These are phyloP conservation scores for Bolboschoenoplectus hybrid DNA, from an alignment of 202 grass and related monocot genomes.

Conservation along the genomic window DNA sequence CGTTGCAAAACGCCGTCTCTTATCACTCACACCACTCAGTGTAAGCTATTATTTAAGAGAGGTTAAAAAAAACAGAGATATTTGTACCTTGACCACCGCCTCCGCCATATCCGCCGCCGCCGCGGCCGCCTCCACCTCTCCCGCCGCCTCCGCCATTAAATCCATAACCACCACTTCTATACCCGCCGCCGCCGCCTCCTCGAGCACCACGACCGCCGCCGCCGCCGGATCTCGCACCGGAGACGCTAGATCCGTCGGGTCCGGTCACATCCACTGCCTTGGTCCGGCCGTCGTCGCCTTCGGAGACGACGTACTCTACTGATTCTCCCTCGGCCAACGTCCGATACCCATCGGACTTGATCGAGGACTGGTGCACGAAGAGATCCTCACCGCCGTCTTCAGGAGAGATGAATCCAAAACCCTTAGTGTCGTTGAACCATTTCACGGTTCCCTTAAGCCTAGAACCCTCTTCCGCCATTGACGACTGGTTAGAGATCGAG, in stretches of 20 bases:
- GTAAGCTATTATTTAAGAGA: neutral
- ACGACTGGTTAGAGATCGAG: conserved; percentile 11
- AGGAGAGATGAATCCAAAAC: conserved; percentile 91
- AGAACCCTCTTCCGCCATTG: conserved; percentile 45
- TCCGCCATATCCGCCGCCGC: conserved; percentile 30
- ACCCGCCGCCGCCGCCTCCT: conserved; percentile 39
- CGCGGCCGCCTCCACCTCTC: conserved; percentile 22
- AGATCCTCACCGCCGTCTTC: conserved; percentile 90
- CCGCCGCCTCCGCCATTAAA: conserved; percentile 49
- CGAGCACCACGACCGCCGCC: conserved; percentile 47
- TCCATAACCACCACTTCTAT: conserved; percentile 50
- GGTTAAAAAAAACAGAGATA: neutral
- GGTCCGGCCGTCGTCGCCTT: conserved; percentile 82
- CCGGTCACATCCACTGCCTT: conserved; percentile 98
- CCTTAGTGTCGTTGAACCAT: conserved; percentile 98
- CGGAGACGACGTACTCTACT: conserved; percentile 65
- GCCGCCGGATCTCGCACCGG: conserved; percentile 45
- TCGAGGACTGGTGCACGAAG: conserved; percentile 92
- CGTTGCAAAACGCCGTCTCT: neutral
- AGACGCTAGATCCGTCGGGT: conserved; percentile 84
- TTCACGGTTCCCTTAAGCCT: conserved; percentile 75
- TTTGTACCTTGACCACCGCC: conserved; percentile 38
- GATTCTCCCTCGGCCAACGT: conserved; percentile 78
- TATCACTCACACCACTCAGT: neutral
- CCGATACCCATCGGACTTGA: conserved; percentile 96